These are phyloP conservation scores for Pythium aquatile DNA, from an alignment of 352 stramenopile genomes.

Conservation along the genomic window DNA sequence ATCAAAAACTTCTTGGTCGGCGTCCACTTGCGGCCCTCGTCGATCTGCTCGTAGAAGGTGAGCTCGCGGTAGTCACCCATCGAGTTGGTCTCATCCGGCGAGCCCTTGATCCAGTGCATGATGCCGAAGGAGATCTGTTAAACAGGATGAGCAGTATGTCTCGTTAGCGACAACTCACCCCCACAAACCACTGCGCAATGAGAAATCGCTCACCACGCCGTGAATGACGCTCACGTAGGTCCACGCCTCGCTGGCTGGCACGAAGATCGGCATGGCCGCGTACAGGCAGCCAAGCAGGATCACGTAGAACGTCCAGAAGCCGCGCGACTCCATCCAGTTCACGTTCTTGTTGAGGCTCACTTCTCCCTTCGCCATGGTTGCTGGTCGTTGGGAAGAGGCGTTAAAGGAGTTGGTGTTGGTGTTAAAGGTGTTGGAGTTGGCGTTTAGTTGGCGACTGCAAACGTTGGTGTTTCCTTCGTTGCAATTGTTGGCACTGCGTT, in stretches of 20 bases:
- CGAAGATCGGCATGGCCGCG: conserved; percentile 74
- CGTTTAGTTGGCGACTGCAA: not conserved
- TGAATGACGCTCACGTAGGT: conserved; percentile 87
- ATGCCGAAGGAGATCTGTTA: conserved; percentile 88
- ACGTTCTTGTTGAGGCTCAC: conserved; percentile 90
- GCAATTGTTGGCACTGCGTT: conserved; percentile 2
- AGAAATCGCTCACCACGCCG: conserved; percentile 57
- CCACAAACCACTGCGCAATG: not conserved
- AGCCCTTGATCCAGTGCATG: conserved; percentile 96
- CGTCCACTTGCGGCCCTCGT: conserved; percentile 90
- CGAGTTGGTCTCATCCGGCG: conserved; percentile 85
- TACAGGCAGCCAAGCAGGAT: conserved; percentile 74
- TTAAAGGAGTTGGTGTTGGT: conserved; percentile 23
- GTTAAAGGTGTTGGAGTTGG: conserved; percentile 25
- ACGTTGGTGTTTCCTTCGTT: not conserved
- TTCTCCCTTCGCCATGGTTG: conserved; percentile 25
- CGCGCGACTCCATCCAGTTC: conserved; percentile 89
- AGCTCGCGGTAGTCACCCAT: conserved; percentile 93
- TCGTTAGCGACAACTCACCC: not conserved
- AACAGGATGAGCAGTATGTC: not conserved
- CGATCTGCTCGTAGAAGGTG: conserved; percentile 96
- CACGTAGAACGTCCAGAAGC: conserved; percentile 88
- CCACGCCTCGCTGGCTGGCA: conserved; percentile 66
- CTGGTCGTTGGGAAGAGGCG: conserved; percentile 6
- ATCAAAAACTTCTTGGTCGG: conserved; percentile 94